Base-by-base conservation (phyloP, 495 filamentous ascomycete species). In the Aspergillus saccharolyticus region DNA sequence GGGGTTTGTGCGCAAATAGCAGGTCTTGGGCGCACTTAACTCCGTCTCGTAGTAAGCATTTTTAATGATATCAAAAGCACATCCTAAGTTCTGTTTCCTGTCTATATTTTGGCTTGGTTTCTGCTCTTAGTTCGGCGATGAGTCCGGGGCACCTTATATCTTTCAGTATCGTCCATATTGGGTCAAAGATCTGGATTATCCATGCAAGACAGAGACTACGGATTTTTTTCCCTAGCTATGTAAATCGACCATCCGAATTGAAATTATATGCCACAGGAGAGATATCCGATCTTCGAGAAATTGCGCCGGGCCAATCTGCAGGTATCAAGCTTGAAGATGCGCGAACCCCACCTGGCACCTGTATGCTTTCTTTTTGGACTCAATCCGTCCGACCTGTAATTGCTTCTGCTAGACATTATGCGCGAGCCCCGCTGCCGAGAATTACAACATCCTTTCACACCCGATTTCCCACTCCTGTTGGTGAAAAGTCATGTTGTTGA, bases 1-100 rank as follows among this genome's bases (percentile, higher is more conserved):
- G 25, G 66, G 77, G 6, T 83, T 83, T 62, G 70, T 81, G 42
- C 77, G 77, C 61, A 71, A 54, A 59, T 70, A 60, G 50, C 47
- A 50, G 47, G 47, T 50, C 47, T 50, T 50, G 28, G 47, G 47
- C 47, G 47, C 47, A n/a, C 24, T 50, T 50, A 39, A 39, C 33
- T 39, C 33, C 33, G 33, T 39, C 33, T 39, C 33, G 33, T 39
- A 39, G 33, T 39, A 39, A 12, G 12, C 3, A 15, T 8, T 39
- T 39, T 8, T 39, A 39, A 39, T 39, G 33, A 39, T 6, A 15
- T 10, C 18, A 42, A 45, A 53, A 19, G 42, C 6, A 53, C 5
- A 43, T 52, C 30, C 49, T 24, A 12, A 21, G 18, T 48, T 48
- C 5, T 16, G 0, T 18, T 42, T 18, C 50, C 30, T 53, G 17